Evolutionary conservation across 208 protist species (phyloP), one percentile per base, ranked within the genome.

Genomic region (Leishmania lainsoni): DNA sequence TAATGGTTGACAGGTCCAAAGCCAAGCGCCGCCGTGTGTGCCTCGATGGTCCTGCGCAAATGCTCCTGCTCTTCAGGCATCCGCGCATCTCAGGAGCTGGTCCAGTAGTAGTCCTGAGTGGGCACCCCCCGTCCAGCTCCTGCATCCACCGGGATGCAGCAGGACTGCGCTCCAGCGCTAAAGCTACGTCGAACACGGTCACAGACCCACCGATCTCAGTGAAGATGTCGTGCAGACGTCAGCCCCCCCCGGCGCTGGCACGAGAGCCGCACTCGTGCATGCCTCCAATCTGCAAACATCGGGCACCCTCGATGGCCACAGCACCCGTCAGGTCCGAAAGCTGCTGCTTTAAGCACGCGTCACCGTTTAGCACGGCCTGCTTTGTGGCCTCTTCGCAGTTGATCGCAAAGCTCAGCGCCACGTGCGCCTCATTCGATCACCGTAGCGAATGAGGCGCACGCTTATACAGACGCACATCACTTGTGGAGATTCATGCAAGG

Each of bases 241-340:
- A 87, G 63, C 42, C 42, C 42, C 42, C 42, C 42, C 0, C 42
- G 42, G 85, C 86, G n/a, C 83, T 83, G 4, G 86, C 86, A 17
- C 86, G 86, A 2, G 81, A 83, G 80, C 80, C 80, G 82, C 86
- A 89, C 79, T 89, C 86, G 81, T 85, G 87, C 76, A 89, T 82
- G 71, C 86, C 87, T 54, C 87, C 82, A 14, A 85, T 83, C 54
- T 89, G 80, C 22, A 80, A 58, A 58, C 79, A 85, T 48, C 86
- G 83, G 32, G 71, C 76, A 17, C 80, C 82, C 0, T 22, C 4
- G 8, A 87, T 20, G 45, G 86, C 22, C 12, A 59, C 63, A 14
- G 83, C 80, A 69, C 83, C 83, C 10, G 87, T 69, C 76, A 87
- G 78, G 70, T 90, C 86, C 5, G 65, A 84, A 14, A 87, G 76